phyloP scores from a whole-genome alignment of 805 yeast genomes.

The Diddensiella santjacobensis region DNA sequence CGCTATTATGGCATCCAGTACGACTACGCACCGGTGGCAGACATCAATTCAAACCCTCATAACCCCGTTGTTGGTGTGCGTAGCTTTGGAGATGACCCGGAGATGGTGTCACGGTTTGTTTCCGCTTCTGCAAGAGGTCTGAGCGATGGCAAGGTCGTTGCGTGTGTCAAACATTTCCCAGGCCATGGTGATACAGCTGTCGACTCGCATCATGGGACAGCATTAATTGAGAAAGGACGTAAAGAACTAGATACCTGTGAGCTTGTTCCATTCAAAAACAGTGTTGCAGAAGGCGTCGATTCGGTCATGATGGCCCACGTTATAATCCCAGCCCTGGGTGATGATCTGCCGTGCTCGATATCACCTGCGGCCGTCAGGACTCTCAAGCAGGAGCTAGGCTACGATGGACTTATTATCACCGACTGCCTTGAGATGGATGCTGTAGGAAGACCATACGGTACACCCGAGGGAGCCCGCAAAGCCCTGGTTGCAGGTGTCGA shows the following conservation, averaged over 20 bases:
- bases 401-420: neutral
- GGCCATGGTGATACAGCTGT: conserved; percentile 58
- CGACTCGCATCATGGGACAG: conserved; percentile 50
- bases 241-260: conserved; percentile 47
- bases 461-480: conserved; percentile 55
- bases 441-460: conserved; percentile 50
- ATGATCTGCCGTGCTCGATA: neutral
- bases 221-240: conserved; percentile 50
- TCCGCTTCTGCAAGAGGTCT: conserved; percentile 48
- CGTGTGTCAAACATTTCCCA: conserved; percentile 59
- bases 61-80: conserved; percentile 56
- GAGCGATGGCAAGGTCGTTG: conserved; percentile 48
- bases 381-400: conserved; percentile 1
- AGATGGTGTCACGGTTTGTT: conserved; percentile 50
- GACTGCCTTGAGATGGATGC: conserved; percentile 51
- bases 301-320: conserved; percentile 57
- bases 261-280: conserved; percentile 46
- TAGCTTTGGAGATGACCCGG: conserved; percentile 54
- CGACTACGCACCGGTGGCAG: conserved; percentile 55
- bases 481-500: conserved; percentile 59
- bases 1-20: conserved; percentile 49
- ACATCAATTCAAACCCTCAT: conserved; percentile 50
- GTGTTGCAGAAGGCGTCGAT: conserved; percentile 40
- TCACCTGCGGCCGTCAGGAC: conserved; percentile 39
- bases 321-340: conserved; percentile 32